phyloP scores from a whole-genome alignment of 1,284 basidiomycete species.

The Ganoderma lucidum region DNA sequence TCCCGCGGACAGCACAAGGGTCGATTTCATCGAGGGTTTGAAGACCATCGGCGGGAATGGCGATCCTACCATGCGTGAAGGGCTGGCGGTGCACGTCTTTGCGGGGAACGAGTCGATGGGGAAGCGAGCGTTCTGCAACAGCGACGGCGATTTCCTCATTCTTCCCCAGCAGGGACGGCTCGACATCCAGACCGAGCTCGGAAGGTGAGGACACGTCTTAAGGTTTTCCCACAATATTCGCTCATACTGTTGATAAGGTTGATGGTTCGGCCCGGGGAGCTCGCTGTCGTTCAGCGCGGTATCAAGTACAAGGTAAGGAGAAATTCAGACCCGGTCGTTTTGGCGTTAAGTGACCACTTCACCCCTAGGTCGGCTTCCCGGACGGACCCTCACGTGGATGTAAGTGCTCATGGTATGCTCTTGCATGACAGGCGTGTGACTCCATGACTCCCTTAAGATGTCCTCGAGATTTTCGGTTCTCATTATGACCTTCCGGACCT shows the following conservation, averaged over 20 bases:
- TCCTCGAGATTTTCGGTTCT: slow-evolving; percentile 66
- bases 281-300: slow-evolving; percentile 70
- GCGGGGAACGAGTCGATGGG: slow-evolving; percentile 69
- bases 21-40: slow-evolving; percentile 69
- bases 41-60: slow-evolving; percentile 74
- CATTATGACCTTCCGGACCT: slow-evolving; percentile 74
- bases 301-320: slow-evolving; percentile 67
- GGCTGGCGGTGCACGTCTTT: slow-evolving; percentile 71
- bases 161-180: slow-evolving; percentile 71
- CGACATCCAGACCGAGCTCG: slow-evolving; percentile 77
- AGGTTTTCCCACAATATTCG: neutral
- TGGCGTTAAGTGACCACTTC: neutral
- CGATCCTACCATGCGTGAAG: slow-evolving; percentile 66
- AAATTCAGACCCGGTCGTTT: too few species aligned
- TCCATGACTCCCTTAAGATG: slow-evolving; percentile 9
- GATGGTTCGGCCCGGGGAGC: slow-evolving; percentile 71
- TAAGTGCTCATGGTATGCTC: slow-evolving; percentile 33
- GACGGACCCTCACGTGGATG: slow-evolving; percentile 63
- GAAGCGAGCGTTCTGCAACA: slow-evolving; percentile 70
- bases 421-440: neutral
- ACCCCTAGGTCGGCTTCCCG: slow-evolving; percentile 53
- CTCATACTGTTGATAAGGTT: slow-evolving; percentile 36
- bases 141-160: slow-evolving; percentile 75
- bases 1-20: slow-evolving; percentile 50
- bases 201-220: slow-evolving; percentile 51